Evolutionary conservation across 2,329 filamentous ascomycete genomes (phyloP).

Genomic region (Pseudocercospora eumusae): DNA sequence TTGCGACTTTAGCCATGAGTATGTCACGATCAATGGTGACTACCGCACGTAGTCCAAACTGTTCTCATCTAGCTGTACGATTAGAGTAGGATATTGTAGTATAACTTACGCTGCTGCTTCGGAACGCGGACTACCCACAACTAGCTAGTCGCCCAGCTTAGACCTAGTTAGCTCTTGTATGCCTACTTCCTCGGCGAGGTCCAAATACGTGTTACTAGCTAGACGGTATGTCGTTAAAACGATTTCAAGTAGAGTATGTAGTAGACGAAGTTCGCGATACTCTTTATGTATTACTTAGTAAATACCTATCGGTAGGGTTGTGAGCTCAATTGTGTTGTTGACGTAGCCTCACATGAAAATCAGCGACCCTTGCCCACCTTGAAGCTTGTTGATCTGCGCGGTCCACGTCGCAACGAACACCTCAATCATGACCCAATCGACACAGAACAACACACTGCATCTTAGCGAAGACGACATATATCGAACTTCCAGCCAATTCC

Average conservation of each 20-base stretch:
- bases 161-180: too few species aligned
- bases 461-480: conserved; percentile 91
- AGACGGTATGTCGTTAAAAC: too few species aligned
- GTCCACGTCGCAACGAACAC: background rate
- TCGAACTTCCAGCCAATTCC: conserved; percentile 83
- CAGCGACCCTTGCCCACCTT: background rate
- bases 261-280: too few species aligned
- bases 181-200: too few species aligned
- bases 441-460: background rate
- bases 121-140: too few species aligned
- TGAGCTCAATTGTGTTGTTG: too few species aligned
- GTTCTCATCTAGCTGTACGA: background rate
- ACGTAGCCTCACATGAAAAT: background rate
- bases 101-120: too few species aligned
- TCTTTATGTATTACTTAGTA: too few species aligned
- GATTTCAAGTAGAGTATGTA: too few species aligned
- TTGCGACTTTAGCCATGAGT: conserved; percentile 85
- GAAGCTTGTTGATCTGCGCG: conserved; percentile 3
- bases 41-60: conserved; percentile 57
- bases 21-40: conserved; percentile 69
- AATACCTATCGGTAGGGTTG: too few species aligned
- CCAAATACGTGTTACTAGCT: too few species aligned
- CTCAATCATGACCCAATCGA: background rate
- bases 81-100: background rate
- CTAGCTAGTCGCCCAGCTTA: too few species aligned